Conservation (phyloP, 2,329 filamentous ascomycete species). For the Aspergillus sp. region DNA sequence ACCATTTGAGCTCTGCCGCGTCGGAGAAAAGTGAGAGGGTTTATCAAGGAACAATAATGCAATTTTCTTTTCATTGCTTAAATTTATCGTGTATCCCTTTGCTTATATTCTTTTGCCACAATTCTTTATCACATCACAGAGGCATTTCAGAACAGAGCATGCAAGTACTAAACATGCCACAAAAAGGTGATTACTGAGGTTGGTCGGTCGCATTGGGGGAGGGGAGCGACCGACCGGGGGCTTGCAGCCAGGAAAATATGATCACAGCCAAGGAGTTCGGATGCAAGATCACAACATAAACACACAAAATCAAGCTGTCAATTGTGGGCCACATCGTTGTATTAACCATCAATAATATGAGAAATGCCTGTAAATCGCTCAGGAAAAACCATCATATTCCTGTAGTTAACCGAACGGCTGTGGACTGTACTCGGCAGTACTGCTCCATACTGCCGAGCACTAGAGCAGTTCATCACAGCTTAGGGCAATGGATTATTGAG, state of each 20-base stretch:
- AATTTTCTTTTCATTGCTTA: conserved; percentile 4
- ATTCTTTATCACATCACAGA: not conserved
- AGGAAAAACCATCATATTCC: not conserved
- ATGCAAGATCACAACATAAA: not conserved
- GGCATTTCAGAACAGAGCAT: no score
- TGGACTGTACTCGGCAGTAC: no score
- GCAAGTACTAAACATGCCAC: not conserved
- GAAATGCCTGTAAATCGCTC: not conserved
- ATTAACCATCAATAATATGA: not conserved
- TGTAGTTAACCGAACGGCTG: not conserved
- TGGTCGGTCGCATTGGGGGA: no score
- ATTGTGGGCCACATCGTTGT: not conserved
- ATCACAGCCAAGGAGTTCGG: not conserved
- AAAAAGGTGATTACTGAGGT: no score
- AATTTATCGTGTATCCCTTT: not conserved
- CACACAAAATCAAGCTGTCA: not conserved
- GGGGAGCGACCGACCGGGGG: no score
- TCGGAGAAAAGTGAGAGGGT: not conserved
- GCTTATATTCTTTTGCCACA: not conserved
- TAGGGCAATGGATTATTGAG: not conserved
- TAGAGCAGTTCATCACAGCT: no score
- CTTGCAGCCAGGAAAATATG: no score
- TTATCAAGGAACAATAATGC: conserved; percentile 11
- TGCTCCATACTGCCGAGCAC: not conserved
- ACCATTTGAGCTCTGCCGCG: not conserved